Evolutionary conservation across 306 rosid species (phyloP).

Genomic region (Vigna reflexopilosa): DNA sequence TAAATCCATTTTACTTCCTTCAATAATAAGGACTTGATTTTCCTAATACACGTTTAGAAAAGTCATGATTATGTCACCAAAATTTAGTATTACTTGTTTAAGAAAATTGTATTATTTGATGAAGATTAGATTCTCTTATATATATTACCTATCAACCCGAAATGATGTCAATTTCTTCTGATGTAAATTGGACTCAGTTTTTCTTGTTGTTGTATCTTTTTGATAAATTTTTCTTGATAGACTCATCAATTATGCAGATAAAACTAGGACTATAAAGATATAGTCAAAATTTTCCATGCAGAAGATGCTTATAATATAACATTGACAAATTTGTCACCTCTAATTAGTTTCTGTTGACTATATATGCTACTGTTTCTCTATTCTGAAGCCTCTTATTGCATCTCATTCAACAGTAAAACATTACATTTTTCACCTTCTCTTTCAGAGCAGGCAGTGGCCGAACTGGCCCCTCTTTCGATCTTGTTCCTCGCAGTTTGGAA

Average conservation of each 20-base stretch:
- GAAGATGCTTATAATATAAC: slow-evolving; percentile 33
- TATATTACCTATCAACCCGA: no score
- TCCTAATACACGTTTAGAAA: no score
- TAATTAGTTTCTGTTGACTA: not conserved
- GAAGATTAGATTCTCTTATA: no score
- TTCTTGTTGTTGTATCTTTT: no score
- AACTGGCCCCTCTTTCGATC: slow-evolving; percentile 56
- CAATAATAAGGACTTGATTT: no score
- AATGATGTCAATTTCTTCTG: no score
- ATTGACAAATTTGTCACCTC: slow-evolving; percentile 12
- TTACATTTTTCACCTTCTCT: slow-evolving; percentile 71
- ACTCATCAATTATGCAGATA: not conserved
- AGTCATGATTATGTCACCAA: no score
- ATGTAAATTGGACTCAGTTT: no score
- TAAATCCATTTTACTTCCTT: no score
- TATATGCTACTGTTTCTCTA: slow-evolving; percentile 29
- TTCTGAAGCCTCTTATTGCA: slow-evolving; percentile 1
- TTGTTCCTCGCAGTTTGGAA: slow-evolving; percentile 43
- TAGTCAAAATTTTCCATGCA: slow-evolving; percentile 36
- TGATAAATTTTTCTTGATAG: no score
- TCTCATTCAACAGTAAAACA: slow-evolving; percentile 67
- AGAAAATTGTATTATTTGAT: no score
- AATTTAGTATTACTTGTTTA: no score
- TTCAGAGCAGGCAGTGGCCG: slow-evolving; percentile 73
- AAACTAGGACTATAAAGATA: not conserved